Evolutionary conservation across 2,329 filamentous ascomycete genomes (phyloP).

Genomic region (Achaetomium macrosporum): DNA sequence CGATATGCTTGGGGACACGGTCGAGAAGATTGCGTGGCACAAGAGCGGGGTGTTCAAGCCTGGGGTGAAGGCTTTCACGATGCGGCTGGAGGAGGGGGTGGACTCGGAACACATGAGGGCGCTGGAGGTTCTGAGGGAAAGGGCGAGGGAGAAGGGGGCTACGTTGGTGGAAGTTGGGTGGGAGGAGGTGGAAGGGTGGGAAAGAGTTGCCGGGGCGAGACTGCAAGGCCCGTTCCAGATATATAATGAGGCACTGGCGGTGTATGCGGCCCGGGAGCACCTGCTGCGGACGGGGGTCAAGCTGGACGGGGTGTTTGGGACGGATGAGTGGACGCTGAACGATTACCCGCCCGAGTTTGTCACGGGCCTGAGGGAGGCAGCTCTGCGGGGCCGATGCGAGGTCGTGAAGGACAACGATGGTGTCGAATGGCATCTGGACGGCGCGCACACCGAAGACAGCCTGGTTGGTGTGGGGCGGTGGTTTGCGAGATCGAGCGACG

Average conservation of each 20-base stretch:
- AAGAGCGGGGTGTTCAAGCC: conserved; percentile 65
- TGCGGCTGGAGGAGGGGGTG: conserved; percentile 6
- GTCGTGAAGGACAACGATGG: conserved; percentile 45
- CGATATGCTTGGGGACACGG: conserved; percentile 53
- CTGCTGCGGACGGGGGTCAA: conserved; percentile 32
- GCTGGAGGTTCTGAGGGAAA: conserved; percentile 31
- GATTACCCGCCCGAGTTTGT: conserved; percentile 50
- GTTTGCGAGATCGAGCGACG: conserved; percentile 50
- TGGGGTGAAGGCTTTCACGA: conserved; percentile 33
- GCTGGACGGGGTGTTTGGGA: conserved; percentile 20
- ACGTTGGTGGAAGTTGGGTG: conserved; percentile 39
- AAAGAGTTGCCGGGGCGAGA: conserved; percentile 34
- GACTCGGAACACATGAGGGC: conserved; percentile 23
- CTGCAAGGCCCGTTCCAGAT: conserved; percentile 50
- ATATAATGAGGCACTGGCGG: conserved; percentile 53
- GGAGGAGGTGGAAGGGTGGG: conserved; percentile 36
- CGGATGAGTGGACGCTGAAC: conserved; percentile 11
- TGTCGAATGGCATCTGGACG: conserved; percentile 75
- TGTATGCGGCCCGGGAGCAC: conserved; percentile 52
- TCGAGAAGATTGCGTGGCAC: conserved; percentile 66
- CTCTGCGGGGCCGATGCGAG: conserved; percentile 73
- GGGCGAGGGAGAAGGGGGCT: conserved; percentile 52
- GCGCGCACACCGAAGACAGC: conserved; percentile 82
- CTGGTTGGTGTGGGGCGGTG: conserved; percentile 70
- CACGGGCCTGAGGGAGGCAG: conserved; percentile 59